A percentile compares a stretch with the other conserved stretches of the same genome.
These are phyloP conservation scores for Eutrema japonicum DNA, from an alignment of 345 rosid genomes.

Conservation along the genomic window DNA sequence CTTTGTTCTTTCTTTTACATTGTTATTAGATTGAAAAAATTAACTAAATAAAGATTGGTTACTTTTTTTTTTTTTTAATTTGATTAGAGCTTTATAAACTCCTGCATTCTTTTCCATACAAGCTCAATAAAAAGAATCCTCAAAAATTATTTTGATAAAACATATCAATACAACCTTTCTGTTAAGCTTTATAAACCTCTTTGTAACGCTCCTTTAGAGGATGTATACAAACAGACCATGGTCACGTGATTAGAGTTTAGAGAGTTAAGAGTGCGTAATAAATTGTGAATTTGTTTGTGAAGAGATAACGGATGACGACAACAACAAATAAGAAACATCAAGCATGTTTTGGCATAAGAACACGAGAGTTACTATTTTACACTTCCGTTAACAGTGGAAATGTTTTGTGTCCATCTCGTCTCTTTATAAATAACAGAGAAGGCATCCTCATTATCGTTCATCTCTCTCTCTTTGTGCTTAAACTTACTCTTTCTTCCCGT, in stretches of 20 bases:
- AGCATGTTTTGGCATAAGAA: slow-evolving; percentile 28
- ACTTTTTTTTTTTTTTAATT: background rate
- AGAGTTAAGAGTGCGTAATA: background rate
- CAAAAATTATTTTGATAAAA: background rate
- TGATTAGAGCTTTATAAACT: slow-evolving; percentile 10
- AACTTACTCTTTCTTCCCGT: background rate
- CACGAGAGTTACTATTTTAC: slow-evolving; percentile 12
- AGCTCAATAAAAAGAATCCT: background rate
- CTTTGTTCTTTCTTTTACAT: background rate
- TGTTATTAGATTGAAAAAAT: slow-evolving; percentile 20
- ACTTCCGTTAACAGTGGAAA: background rate
- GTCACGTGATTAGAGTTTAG: slow-evolving; percentile 23
- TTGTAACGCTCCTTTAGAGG: slow-evolving; percentile 12
- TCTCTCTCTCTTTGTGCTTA: slow-evolving; percentile 17
- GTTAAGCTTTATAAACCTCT: slow-evolving; percentile 13
- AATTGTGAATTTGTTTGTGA: slow-evolving; percentile 27
- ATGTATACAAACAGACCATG: background rate
- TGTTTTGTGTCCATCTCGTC: slow-evolving; percentile 9
- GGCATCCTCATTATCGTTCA: background rate
- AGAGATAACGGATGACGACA: background rate
- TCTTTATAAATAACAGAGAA: slow-evolving; percentile 27
- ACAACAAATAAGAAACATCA: slow-evolving; percentile 18
- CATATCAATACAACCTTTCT: background rate
- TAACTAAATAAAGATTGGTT: slow-evolving; percentile 8
- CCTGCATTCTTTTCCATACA: background rate